These are phyloP conservation scores for Solanum lycopersicoides DNA, from an alignment of 257 asterid species.

Conservation along the genomic window DNA sequence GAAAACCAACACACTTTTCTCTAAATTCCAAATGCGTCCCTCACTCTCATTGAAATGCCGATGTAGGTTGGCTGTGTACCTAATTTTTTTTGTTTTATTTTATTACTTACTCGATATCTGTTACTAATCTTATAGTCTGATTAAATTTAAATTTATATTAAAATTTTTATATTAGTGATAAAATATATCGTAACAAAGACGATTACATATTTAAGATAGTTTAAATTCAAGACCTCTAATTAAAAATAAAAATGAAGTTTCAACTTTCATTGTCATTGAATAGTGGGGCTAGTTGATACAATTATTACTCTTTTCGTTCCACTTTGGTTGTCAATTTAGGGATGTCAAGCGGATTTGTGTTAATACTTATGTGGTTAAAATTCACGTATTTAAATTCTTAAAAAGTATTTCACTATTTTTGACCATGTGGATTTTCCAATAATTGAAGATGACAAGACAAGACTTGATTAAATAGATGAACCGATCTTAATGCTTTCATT, in stretches of 20 bases:
- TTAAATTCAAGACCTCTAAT: accelerated
- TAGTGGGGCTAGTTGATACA: background rate
- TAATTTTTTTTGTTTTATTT: too few species aligned
- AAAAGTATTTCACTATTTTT: background rate
- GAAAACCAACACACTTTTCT: background rate
- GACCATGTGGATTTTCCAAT: background rate
- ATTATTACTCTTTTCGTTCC: background rate
- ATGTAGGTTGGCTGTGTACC: background rate
- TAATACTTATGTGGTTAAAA: background rate
- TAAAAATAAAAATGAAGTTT: background rate
- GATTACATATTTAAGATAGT: too few species aligned
- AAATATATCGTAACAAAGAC: too few species aligned
- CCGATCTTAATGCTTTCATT: too few species aligned
- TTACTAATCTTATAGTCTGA: accelerated
- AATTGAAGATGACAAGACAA: background rate
- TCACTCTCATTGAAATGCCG: too few species aligned
- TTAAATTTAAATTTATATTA: background rate
- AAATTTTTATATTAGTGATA: too few species aligned
- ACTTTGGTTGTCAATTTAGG: background rate
- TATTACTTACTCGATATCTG: too few species aligned
- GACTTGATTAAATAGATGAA: background rate
- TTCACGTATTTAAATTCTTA: background rate
- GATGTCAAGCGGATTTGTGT: background rate
- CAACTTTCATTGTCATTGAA: background rate
- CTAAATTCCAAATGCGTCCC: background rate